These are phyloP conservation scores for Sarocladiaceae sp. DNA, from an alignment of 2,329 filamentous ascomycete species.

Conservation along the genomic window DNA sequence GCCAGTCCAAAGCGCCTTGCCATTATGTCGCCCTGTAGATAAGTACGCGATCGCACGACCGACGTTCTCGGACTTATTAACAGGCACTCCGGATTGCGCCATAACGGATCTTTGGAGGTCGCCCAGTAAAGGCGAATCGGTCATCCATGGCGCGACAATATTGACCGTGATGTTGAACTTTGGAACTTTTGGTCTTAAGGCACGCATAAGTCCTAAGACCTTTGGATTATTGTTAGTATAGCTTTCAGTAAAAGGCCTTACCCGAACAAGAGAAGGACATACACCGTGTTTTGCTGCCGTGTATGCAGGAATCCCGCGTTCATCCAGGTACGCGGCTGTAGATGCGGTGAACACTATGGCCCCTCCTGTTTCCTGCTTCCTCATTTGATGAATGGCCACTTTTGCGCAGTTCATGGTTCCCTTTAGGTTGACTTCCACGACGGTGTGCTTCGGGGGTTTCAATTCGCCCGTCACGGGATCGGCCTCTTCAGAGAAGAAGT, in stretches of 20 bases:
- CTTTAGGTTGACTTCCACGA: slow-evolving; percentile 5
- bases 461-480: background rate
- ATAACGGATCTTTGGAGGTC: background rate
- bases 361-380: slow-evolving; percentile 4
- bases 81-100: background rate
- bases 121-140: background rate
- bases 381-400: slow-evolving; percentile 1
- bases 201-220: slow-evolving; percentile 2
- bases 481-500: slow-evolving; percentile 2
- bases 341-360: slow-evolving; percentile 2
- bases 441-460: slow-evolving; percentile 1
- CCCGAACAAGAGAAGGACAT: background rate
- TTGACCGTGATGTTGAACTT: slow-evolving; percentile 7
- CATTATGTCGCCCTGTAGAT: background rate
- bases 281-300: slow-evolving; percentile 2
- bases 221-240: background rate
- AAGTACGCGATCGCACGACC: slow-evolving; percentile 3
- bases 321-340: slow-evolving; percentile 3
- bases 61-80: background rate
- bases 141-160: slow-evolving; percentile 2
- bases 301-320: slow-evolving; percentile 4
- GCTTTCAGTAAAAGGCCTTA: too few species aligned
- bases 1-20: background rate
- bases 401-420: slow-evolving; percentile 5
- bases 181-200: background rate